These are phyloP conservation scores for Wilcoxina mikolae DNA, from an alignment of 495 filamentous ascomycete genomes.

Conservation along the genomic window DNA sequence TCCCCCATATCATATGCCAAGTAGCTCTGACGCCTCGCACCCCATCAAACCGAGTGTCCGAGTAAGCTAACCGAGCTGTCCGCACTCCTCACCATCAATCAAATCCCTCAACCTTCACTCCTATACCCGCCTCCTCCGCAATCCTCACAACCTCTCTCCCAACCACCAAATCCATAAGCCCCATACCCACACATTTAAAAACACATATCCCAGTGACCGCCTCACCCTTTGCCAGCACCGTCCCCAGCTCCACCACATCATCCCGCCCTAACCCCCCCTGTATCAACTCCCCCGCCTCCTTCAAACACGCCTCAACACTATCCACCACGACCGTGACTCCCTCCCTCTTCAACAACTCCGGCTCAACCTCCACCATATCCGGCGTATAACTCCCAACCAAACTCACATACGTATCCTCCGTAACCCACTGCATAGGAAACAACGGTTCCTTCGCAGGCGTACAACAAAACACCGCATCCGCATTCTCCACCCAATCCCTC, in stretches of 20 bases:
- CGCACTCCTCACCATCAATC: not conserved
- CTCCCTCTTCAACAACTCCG: constrained; percentile 51
- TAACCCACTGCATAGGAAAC: constrained; percentile 42
- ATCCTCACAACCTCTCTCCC: constrained; percentile 60
- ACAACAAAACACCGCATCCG: constrained; percentile 70
- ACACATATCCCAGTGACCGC: constrained; percentile 36
- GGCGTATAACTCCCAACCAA: constrained; percentile 66
- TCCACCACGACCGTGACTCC: constrained; percentile 76
- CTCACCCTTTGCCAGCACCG: constrained; percentile 43
- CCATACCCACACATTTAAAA: constrained; percentile 69
- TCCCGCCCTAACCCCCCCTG: constrained; percentile 54
- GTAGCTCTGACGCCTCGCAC: no score
- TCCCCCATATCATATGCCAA: no score
- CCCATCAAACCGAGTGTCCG: no score
- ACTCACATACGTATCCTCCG: constrained; percentile 13
- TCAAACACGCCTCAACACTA: constrained; percentile 58
- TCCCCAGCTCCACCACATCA: constrained; percentile 69
- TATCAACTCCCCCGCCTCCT: constrained; percentile 80
- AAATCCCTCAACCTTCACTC: not conserved
- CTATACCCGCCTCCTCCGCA: constrained; percentile 51
- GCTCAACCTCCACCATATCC: constrained; percentile 74
- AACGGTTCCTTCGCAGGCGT: constrained; percentile 47
- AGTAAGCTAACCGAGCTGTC: no score
- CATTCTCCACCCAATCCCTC: constrained; percentile 48
- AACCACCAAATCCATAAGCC: constrained; percentile 65